phyloP scores from a whole-genome alignment of 371 early-diverging fungal genomes.

The Mortierella sp. region DNA sequence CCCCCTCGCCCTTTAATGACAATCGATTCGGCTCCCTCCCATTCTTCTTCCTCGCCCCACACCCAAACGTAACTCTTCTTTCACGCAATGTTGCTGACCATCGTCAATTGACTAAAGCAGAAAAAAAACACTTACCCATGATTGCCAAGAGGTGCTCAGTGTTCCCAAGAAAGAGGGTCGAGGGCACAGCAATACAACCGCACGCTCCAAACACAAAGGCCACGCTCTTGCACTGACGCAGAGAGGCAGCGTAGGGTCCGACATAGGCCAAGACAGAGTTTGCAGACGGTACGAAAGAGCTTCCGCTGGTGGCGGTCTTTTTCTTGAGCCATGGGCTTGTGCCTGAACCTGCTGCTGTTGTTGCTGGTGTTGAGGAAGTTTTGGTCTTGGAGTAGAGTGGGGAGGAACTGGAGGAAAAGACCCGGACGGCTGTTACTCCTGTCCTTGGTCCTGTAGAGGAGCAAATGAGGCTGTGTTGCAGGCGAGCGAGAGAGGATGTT shows the following conservation, averaged over 20 bases:
- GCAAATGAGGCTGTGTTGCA: neutral
- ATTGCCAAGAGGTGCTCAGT: conserved; percentile 49
- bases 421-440: neutral
- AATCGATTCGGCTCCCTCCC: neutral
- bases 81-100: neutral
- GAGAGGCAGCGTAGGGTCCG: conserved; percentile 34
- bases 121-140: conserved; percentile 28
- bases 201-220: conserved; percentile 56
- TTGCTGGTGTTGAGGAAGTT: neutral
- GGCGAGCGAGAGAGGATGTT: neutral
- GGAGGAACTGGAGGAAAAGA: neutral
- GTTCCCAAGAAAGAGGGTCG: conserved; percentile 49
- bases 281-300: conserved; percentile 32
- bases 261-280: conserved; percentile 54
- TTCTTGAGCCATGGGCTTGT: conserved; percentile 1
- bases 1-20: neutral
- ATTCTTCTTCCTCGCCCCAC: neutral
- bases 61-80: neutral
- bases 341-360: conserved; percentile 13
- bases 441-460: neutral
- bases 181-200: conserved; percentile 48
- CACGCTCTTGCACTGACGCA: conserved; percentile 41
- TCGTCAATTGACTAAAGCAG: neutral
- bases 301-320: neutral
- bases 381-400: neutral